Base-by-base conservation (phyloP, 805 yeast species). In the Hermanozyma aechmeae region DNA sequence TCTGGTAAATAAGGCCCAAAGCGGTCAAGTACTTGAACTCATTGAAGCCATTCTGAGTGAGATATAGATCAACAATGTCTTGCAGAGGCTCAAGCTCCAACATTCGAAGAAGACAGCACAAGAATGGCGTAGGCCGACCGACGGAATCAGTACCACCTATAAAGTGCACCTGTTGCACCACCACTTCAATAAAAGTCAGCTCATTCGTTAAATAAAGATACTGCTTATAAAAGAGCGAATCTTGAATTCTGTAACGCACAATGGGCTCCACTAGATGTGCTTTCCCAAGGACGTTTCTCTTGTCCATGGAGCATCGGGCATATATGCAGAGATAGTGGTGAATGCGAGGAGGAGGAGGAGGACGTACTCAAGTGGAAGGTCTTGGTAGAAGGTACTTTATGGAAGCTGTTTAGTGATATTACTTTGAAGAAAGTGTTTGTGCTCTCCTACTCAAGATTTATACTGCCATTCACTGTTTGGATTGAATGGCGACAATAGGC, bases 11-110 rank as follows among this genome's bases (percentile, higher is more conserved):
- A 18, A 87, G 63, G 1, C 76, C 71, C 31, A 89, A 48, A 1
- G 82, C 79, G 1, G 80, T 73, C 27, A 84, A 52, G 45, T 85
- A 86, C 51, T 84, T 83, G 66, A 87, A 87, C 38, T 55, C 55
- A 16, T 50, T 42, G 34, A 42, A 51, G 31, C 78, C 74, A 28
- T 61, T 56, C 42, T 87, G 92, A 2, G 50, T 50, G 9, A 79
- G 53, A 37, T 71, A 66, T 30, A 74, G 66, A 12, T 57, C 46
- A 2, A 82, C 46, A 4, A 83, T 71, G 4, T 73, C 81, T 8
- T 46, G 43, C 2, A 65, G 43, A 0, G 96, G 96, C 37, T 73
- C 73, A 12, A 92, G 52, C 50, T 89, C 94, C 4, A 87, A 61
- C 33, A 89, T 49, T 38, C 89, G 75, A 45, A 84, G 72, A 19